A percentile compares a stretch with the other conserved stretches of the same genome.
These are phyloP conservation scores for Beauveria rudraprayagi DNA, from an alignment of 2,329 filamentous ascomycete species.

Conservation along the genomic window DNA sequence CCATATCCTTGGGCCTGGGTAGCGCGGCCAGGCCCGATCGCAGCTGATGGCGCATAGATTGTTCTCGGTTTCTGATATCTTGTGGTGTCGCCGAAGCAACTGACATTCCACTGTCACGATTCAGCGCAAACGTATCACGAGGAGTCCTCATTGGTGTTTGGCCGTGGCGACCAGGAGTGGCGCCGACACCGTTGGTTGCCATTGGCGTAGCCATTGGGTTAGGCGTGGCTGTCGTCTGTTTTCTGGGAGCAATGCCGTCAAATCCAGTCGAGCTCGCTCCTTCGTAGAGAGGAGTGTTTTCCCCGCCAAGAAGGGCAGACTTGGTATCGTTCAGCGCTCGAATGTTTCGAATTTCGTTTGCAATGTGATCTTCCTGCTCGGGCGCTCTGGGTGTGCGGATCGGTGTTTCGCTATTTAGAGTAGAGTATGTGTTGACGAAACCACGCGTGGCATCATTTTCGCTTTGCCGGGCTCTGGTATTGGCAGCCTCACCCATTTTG, in stretches of 20 bases:
- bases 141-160: conserved; percentile 84
- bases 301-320: conserved; percentile 84
- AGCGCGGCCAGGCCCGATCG: conserved; percentile 69
- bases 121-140: conserved; percentile 78
- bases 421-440: conserved; percentile 78
- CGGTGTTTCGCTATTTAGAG: conserved; percentile 71
- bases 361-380: conserved; percentile 88
- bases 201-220: conserved; percentile 93
- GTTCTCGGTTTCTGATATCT: conserved; percentile 65
- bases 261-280: conserved; percentile 79
- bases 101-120: conserved; percentile 60
- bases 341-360: conserved; percentile 94
- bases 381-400: conserved; percentile 89
- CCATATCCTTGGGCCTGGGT: conserved; percentile 85
- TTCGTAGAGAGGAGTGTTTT: conserved; percentile 84
- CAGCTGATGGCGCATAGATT: conserved; percentile 60
- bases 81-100: conserved; percentile 66
- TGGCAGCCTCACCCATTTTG: conserved; percentile 82
- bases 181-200: conserved; percentile 55
- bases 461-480: conserved; percentile 62
- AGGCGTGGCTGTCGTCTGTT: conserved; percentile 77
- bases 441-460: conserved; percentile 82
- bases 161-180: conserved; percentile 61
- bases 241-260: conserved; percentile 72
- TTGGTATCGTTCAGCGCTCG: conserved; percentile 86